These are phyloP conservation scores for Chalara sp. DNA, from an alignment of 2,329 filamentous ascomycete species.

Conservation along the genomic window DNA sequence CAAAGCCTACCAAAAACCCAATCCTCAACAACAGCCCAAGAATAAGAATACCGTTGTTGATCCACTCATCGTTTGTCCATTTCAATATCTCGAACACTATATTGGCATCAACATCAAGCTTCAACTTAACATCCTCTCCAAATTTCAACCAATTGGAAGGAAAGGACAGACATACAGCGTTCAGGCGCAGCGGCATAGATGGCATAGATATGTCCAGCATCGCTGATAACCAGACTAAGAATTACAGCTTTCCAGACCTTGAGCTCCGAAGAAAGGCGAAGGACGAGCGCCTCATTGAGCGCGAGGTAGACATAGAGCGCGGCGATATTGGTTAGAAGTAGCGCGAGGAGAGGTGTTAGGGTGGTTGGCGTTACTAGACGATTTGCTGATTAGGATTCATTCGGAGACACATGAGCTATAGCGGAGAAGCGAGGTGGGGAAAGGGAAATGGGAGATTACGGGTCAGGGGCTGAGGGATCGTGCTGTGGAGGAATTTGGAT, in stretches of 20 bases:
- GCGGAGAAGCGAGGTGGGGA: conserved; percentile 10
- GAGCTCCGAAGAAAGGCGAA: conserved; percentile 23
- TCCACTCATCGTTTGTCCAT: conserved; percentile 32
- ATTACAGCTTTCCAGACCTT: conserved; percentile 23
- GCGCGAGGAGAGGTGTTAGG: conserved; percentile 16
- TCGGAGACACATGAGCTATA: neutral
- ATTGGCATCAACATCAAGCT: too few species aligned
- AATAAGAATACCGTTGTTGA: conserved; percentile 29
- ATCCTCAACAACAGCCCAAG: conserved; percentile 27
- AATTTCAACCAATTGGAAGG: too few species aligned
- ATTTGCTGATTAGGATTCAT: too few species aligned
- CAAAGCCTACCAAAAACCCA: conserved; percentile 30
- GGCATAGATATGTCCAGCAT: conserved; percentile 28
- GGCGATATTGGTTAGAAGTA: conserved; percentile 25
- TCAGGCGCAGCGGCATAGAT: conserved; percentile 27
- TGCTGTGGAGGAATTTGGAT: conserved; percentile 13
- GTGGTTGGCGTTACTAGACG: neutral
- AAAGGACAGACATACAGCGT: neutral
- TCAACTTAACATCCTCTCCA: too few species aligned
- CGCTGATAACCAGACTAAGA: conserved; percentile 18
- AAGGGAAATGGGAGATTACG: too few species aligned
- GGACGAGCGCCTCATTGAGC: conserved; percentile 23
- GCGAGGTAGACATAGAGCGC: conserved; percentile 26
- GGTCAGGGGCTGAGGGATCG: conserved; percentile 9
- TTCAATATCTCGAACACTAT: conserved; percentile 15